Evolutionary conservation across 768 basidiomycete genomes (phyloP).

Genomic region (Hydnomerulius pinastri): DNA sequence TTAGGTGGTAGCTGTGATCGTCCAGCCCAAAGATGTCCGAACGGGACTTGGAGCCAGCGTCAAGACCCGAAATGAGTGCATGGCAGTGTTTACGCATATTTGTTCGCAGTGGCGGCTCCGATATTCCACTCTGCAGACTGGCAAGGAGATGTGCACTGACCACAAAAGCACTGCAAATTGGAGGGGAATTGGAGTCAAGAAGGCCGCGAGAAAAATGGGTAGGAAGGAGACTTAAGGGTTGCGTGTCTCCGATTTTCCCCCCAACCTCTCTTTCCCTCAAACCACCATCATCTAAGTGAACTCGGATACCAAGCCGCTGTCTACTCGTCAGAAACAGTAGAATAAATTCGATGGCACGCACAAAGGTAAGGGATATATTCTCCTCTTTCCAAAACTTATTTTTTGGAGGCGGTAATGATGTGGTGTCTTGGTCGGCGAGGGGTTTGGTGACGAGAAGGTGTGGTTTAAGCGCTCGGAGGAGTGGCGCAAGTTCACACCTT

Average conservation of each 20-base stretch:
- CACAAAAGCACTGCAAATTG: constrained; percentile 27
- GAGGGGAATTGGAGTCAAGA: constrained; percentile 17
- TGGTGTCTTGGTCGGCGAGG: constrained; percentile 7
- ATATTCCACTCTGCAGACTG: neutral
- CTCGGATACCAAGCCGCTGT: neutral
- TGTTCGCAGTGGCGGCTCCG: constrained; percentile 18
- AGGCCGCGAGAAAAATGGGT: constrained; percentile 2
- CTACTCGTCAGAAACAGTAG: neutral
- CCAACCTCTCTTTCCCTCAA: constrained; percentile 14
- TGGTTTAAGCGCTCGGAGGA: constrained; percentile 1
- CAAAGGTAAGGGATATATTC: constrained; percentile 41
- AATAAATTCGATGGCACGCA: constrained; percentile 62
- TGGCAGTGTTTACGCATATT: constrained; percentile 12
- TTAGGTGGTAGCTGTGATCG: too few species aligned
- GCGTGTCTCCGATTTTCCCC: constrained; percentile 1
- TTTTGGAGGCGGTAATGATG: neutral
- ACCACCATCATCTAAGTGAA: constrained; percentile 20
- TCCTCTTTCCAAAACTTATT: constrained; percentile 1
- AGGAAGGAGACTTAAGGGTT: constrained; percentile 17
- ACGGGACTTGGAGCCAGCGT: too few species aligned
- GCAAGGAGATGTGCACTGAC: constrained; percentile 18
- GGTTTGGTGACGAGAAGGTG: constrained; percentile 4
- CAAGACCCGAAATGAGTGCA: too few species aligned
- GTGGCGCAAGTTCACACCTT: constrained; percentile 16
- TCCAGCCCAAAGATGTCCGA: too few species aligned